Evolutionary conservation across 2,329 filamentous ascomycete genomes (phyloP), one percentile per base, ranked within the genome.

Genomic region (Apiospora hydei): DNA sequence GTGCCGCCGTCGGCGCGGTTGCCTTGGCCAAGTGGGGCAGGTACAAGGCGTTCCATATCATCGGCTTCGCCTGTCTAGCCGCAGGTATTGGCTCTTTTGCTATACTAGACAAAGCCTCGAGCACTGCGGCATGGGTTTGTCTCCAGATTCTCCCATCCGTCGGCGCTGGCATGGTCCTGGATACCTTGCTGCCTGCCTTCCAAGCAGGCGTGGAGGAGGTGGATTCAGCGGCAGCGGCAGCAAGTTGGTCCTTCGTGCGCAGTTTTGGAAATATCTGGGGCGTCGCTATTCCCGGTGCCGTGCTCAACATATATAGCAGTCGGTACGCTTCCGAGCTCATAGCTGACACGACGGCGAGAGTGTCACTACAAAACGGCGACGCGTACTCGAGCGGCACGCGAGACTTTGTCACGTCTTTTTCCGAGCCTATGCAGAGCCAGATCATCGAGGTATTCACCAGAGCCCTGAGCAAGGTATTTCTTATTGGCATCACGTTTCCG

Each of bases 61-160:
- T 74, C 0, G 84, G 81, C 4, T 84, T 82, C 72, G 75, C 80
- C 0, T 61, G 86, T 1, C 78, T 81, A n/a, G 80, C 80, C 0
- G n/a, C 85, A 0, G 84, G 84, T 0, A 73, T 83, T 0, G 87
- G 86, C 0, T 75, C 86, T 0, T 81, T 86, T 2, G 79, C 81
- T 1, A 66, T 86, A 0, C 81, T 86, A 1, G 46, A 53, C 14
- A n/a, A 41, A 11, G 72, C 77, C 11, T 81, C 82, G 0, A 75
- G 78, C 0, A 78, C 79, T 0, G 79, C 76, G 0, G 77, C 76
- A 13, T 85, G 83, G 82, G 79, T 82, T 1, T 72, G 79, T 34
- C 77, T 83, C 66, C 81, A 84, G 71, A 73, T 82, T 7, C 57
- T 84, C 30, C 76, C 76, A 0, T 81, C 82, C 0, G 61, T 81